phyloP scores from a whole-genome alignment of 2,329 filamentous ascomycete genomes.

The Periconia sp. region DNA sequence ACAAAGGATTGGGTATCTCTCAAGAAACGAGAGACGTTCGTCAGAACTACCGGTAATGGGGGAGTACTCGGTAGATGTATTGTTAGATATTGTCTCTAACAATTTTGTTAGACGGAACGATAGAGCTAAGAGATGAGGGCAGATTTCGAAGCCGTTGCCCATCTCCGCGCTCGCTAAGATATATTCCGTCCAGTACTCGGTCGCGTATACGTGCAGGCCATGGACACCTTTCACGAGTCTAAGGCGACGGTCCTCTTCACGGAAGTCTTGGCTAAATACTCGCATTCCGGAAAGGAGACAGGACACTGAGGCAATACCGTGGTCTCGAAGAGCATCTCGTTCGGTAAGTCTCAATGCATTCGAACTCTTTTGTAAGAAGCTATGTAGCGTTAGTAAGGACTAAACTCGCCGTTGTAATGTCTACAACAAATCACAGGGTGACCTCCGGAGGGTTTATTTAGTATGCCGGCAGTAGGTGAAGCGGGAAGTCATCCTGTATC shows the following conservation, averaged over 20 bases:
- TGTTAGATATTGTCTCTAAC: background rate
- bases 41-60: background rate
- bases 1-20: background rate
- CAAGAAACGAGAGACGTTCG: constrained; percentile 3
- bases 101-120: constrained; percentile 1
- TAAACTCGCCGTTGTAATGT: too few species aligned
- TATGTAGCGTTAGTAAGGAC: too few species aligned
- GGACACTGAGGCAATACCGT: constrained; percentile 10
- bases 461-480: too few species aligned
- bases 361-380: constrained; percentile 6
- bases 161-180: constrained; percentile 5
- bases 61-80: background rate
- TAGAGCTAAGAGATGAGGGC: background rate
- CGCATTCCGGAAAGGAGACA: constrained; percentile 11
- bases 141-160: constrained; percentile 1
- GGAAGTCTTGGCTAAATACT: constrained; percentile 9
- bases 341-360: constrained; percentile 4
- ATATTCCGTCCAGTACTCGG: constrained; percentile 22
- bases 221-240: constrained; percentile 20
- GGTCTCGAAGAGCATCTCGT: constrained; percentile 5
- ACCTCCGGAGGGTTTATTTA: too few species aligned
- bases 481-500: too few species aligned
- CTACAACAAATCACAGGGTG: too few species aligned
- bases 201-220: constrained; percentile 21
- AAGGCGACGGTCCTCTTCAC: constrained; percentile 6